Base-by-base conservation (phyloP, 768 basidiomycete genomes). In the Hydnomerulius pinastri region DNA sequence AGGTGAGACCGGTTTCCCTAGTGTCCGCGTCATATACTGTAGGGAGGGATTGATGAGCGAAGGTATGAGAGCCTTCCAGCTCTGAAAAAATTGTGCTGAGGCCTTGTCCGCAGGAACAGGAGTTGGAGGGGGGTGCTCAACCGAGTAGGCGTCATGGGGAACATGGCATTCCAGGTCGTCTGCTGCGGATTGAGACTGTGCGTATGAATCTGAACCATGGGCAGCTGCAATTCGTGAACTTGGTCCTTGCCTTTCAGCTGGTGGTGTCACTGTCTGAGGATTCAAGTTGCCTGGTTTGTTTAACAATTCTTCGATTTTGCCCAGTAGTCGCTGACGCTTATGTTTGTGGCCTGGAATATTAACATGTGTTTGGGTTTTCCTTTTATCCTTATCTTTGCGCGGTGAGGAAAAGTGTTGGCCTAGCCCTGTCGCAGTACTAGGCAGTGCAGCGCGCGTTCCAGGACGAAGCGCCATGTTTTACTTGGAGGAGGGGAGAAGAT, bases 361-460 rank as follows among this genome's bases (percentile, higher is more conserved):
- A 29, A 50, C 10, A 1, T 41, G 24, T 28, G 41, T 6, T 2
- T 44, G 48, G 20, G 43, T 51, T 42, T 60, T 54, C 9, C 36
- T 36, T 9, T 23, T 46, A 20, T 61, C 48, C 13, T 29, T 13
- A 15, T 20, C 23, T 41, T 58, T 63, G 13, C 48, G 37, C 8
- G 64, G 64, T 12, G 53, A 60, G 4, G 32, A 30, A 23, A 60
- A 65, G 15, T 51, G 49, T 8, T 18, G n/a, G 0, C 62, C 58
- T 4, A 65, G 53, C 9, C 64, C 58, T 30, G 25, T 29, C 21
- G 8, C 24, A 10, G 38, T 39, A 23, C 38, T 39, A 23, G 43
- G 43, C 20, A 39, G 20, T 15, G 38, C 38, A 23, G 38, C 38
- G 6, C 38, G 21, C 12, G 20, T 39, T 23, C 38, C 38, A 9